These are phyloP conservation scores for Fusarium equiseti DNA, from an alignment of 2,329 filamentous ascomycete genomes.

Conservation along the genomic window DNA sequence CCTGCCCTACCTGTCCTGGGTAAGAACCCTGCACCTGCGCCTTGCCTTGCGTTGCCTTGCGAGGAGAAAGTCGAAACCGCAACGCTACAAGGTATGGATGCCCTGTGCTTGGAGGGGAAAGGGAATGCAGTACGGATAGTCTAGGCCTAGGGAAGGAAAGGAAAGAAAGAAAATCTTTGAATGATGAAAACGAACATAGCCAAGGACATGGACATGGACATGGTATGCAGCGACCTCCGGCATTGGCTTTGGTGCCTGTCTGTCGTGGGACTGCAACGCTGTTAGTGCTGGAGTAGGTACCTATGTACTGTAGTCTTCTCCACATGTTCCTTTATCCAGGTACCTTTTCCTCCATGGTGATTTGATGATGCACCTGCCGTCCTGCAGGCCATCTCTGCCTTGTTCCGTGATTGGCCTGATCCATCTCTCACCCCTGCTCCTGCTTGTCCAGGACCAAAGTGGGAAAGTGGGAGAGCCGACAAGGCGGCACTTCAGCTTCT, in stretches of 20 bases:
- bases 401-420: slow-evolving; percentile 30
- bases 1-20: background rate
- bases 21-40: background rate
- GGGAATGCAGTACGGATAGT: background rate
- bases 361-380: slow-evolving; percentile 29
- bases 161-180: background rate
- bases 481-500: slow-evolving; percentile 21
- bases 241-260: slow-evolving; percentile 44
- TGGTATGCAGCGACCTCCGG: slow-evolving; percentile 41
- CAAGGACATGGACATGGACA: slow-evolving; percentile 14
- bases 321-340: slow-evolving; percentile 36
- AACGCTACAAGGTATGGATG: slow-evolving; percentile 4
- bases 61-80: slow-evolving; percentile 12
- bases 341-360: slow-evolving; percentile 16
- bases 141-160: background rate
- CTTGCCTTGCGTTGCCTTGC: background rate
- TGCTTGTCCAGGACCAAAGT: background rate
- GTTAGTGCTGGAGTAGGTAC: slow-evolving; percentile 3
- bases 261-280: slow-evolving; percentile 23
- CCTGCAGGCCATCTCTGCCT: slow-evolving; percentile 38
- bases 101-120: background rate
- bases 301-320: slow-evolving; percentile 11
- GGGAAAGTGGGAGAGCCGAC: slow-evolving; percentile 3
- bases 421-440: slow-evolving; percentile 10
- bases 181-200: slow-evolving; percentile 27